These are phyloP conservation scores for Microbotryum lychnidis-dioicae DNA, from an alignment of 1,284 basidiomycete genomes.

Conservation along the genomic window DNA sequence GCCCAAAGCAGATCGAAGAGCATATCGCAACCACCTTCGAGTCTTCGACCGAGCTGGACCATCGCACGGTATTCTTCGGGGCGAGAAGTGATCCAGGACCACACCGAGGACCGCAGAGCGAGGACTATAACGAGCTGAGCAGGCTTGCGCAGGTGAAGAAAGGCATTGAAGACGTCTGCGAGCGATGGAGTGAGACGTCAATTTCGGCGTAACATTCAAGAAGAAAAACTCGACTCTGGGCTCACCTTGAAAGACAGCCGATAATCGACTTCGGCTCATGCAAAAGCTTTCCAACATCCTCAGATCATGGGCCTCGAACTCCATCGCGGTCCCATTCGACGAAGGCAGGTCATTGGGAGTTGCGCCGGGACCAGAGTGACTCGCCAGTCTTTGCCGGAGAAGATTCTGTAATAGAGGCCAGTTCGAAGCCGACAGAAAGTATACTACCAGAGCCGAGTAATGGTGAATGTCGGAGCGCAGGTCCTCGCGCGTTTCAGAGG, in stretches of 20 bases:
- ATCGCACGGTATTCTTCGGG: constrained; percentile 71
- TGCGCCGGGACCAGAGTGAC: background rate
- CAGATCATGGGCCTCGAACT: constrained; percentile 59
- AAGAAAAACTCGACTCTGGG: background rate
- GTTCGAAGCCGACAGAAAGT: constrained; percentile 80
- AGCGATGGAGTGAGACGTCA: constrained; percentile 12
- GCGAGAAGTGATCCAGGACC: constrained; percentile 85
- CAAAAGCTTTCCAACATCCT: constrained; percentile 64
- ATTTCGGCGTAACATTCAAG: background rate
- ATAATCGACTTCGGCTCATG: constrained; percentile 56
- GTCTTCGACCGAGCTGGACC: constrained; percentile 44
- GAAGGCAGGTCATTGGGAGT: background rate
- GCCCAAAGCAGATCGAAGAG: constrained; percentile 39
- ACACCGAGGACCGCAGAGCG: constrained; percentile 69
- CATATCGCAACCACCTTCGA: constrained; percentile 39
- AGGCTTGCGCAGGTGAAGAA: constrained; percentile 72
- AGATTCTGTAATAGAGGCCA: constrained; percentile 66
- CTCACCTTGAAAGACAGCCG: constrained; percentile 57
- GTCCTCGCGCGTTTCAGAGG: background rate
- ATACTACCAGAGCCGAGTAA: constrained; percentile 62
- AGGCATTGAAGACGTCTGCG: constrained; percentile 67
- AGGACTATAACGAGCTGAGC: constrained; percentile 64
- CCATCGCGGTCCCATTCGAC: constrained; percentile 40
- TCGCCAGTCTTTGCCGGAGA: background rate
- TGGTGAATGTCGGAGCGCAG: constrained; percentile 39